Evolutionary conservation across 208 protist genomes (phyloP), one percentile per base, ranked within the genome.

Genomic region (Trypanosoma brucei): DNA sequence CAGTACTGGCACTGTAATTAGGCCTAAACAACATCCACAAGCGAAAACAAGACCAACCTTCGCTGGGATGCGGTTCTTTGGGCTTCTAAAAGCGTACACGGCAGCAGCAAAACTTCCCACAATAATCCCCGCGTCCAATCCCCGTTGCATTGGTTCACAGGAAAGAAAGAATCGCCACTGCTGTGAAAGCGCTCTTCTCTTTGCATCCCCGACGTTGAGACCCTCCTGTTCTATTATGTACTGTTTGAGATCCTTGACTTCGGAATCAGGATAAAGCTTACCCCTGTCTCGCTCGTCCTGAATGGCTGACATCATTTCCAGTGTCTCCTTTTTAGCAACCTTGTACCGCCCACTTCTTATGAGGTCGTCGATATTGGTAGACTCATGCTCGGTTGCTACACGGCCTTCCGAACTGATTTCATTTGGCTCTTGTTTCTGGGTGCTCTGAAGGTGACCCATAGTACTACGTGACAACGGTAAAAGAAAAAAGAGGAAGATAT

Each of bases 91-190:
- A 0, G 86, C 84, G 3, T 75, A 68, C 63, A 88, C 73, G 13
- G 86, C 86, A 30, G 86, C 81, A 11, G 81, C 62, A 58, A 88
- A 83, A 59, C 83, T 91, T 11, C 86, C 86, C 3, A 83, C 34
- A 49, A 93, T 88, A 56, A 93, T 86, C 6, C 86, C 86, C 0
- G 86, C 86, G 56, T 93, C 86, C 5, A 93, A 68, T 14, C 83
- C 86, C 4, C 83, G 80, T 59, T 93, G 86, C 75, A 93, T 81
- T 37, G 86, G 86, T 54, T 93, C 86, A 73, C 81, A 86, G 0
- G 86, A 88, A 0, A 93, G 62, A 55, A 91, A 93, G 55, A 93
- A 93, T 5, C 86, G 83, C 84, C 86, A 93, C 62, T 93, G 86
- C 44, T 93, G 86, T 11, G 86, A 73, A 42, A 93, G 63, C 3